Percentiles rank a stretch among this genome's conserved stretches.
These are phyloP conservation scores for Harringtonia lauricola DNA, from an alignment of 2,329 filamentous ascomycete genomes.

Conservation along the genomic window DNA sequence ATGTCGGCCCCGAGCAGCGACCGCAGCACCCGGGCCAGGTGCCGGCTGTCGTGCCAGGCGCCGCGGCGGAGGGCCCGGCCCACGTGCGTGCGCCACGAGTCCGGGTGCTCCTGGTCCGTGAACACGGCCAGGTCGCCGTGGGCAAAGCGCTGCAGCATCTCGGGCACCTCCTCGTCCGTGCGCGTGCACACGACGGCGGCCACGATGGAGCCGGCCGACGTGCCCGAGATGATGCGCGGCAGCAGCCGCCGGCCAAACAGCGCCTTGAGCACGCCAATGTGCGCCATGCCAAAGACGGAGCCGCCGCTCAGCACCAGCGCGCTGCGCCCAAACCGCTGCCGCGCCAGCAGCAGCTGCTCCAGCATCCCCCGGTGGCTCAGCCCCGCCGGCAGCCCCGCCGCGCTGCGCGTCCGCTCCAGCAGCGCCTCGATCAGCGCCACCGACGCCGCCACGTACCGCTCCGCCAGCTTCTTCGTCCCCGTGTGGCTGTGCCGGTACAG, in stretches of 20 bases:
- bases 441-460: slow-evolving; percentile 74
- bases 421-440: slow-evolving; percentile 62
- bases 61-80: slow-evolving; percentile 70
- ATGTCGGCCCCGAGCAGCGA: slow-evolving; percentile 73
- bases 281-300: slow-evolving; percentile 84
- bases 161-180: slow-evolving; percentile 67
- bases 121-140: slow-evolving; percentile 77
- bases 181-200: slow-evolving; percentile 68
- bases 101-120: slow-evolving; percentile 45
- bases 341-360: slow-evolving; percentile 58
- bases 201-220: slow-evolving; percentile 80
- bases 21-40: slow-evolving; percentile 73
- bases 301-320: slow-evolving; percentile 76
- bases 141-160: slow-evolving; percentile 57
- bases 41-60: slow-evolving; percentile 72
- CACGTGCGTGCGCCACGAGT: slow-evolving; percentile 57
- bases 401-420: slow-evolving; percentile 42
- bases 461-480: slow-evolving; percentile 79
- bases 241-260: slow-evolving; percentile 65
- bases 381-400: slow-evolving; percentile 33
- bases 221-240: slow-evolving; percentile 77
- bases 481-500: slow-evolving; percentile 77
- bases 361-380: slow-evolving; percentile 49
- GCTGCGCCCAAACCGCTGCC: slow-evolving; percentile 76
- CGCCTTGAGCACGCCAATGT: slow-evolving; percentile 77